These are phyloP conservation scores for Aspergillus floridensis DNA, from an alignment of 2,329 filamentous ascomycete species.

Conservation along the genomic window DNA sequence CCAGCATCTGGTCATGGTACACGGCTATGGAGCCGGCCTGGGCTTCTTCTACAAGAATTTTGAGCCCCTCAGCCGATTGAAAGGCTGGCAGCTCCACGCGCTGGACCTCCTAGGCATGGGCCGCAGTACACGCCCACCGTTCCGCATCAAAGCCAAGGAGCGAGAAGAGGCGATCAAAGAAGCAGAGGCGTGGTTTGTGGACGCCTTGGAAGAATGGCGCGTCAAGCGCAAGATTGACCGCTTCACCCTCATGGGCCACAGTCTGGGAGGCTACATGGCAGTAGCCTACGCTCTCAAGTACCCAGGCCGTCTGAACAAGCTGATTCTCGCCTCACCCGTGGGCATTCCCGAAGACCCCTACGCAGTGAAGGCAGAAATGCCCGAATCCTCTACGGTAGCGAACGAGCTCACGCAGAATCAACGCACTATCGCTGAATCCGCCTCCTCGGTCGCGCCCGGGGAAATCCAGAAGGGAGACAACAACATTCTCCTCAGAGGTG, in stretches of 20 bases:
- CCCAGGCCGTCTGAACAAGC: conserved; percentile 88
- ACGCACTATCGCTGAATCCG: conserved; percentile 37
- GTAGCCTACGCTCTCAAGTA: conserved; percentile 96
- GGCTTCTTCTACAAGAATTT: conserved; percentile 99
- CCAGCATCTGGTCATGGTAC: conserved; percentile 89
- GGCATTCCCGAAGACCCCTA: conserved; percentile 94
- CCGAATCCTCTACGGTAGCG: conserved; percentile 68
- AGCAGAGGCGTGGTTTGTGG: conserved; percentile 93
- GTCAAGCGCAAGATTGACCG: conserved; percentile 82
- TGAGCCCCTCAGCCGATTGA: conserved; percentile 73
- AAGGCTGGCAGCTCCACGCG: conserved; percentile 86
- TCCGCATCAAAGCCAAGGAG: conserved; percentile 80
- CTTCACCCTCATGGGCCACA: conserved; percentile 92
- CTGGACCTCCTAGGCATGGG: conserved; percentile 97
- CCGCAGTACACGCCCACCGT: conserved; percentile 76
- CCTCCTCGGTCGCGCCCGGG: conserved; percentile 20
- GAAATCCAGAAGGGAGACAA: conserved; percentile 41
- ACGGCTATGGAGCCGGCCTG: conserved; percentile 92
- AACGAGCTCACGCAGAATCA: conserved; percentile 81
- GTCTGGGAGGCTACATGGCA: conserved; percentile 89
- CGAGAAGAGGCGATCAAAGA: conserved; percentile 77
- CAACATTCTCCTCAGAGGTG: conserved; percentile 52
- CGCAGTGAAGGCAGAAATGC: conserved; percentile 75
- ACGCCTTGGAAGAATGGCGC: conserved; percentile 95
- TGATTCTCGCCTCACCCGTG: conserved; percentile 91